phyloP scores from a whole-genome alignment of 140 eudicot species.

The Stevia rebaudiana region DNA sequence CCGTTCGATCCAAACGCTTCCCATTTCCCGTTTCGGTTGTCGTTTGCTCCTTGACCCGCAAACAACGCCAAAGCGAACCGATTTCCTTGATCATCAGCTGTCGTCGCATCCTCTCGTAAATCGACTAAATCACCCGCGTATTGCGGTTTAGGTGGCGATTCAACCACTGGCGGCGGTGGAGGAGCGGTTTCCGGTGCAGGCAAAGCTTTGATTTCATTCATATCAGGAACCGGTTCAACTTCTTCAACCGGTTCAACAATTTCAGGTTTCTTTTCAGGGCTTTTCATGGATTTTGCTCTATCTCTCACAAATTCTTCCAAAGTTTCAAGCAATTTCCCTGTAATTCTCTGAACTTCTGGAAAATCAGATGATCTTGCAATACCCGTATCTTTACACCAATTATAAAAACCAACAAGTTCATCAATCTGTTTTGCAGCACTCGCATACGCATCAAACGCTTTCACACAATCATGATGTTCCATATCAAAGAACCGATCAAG shows the following conservation, averaged over 20 bases:
- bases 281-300: conserved; percentile 46
- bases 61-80: conserved; percentile 60
- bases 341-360: conserved; percentile 63
- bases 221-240: conserved; percentile 57
- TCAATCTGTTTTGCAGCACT: conserved; percentile 66
- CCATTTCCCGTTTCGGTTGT: conserved; percentile 48
- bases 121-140: conserved; percentile 42
- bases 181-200: conserved; percentile 51
- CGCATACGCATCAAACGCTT: conserved; percentile 62
- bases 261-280: conserved; percentile 56
- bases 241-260: conserved; percentile 34
- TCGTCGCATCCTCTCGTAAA: conserved; percentile 46
- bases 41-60: conserved; percentile 43
- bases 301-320: conserved; percentile 69
- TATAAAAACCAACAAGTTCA: conserved; percentile 54
- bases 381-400: conserved; percentile 72
- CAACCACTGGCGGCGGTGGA: conserved; percentile 46
- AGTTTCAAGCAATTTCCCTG: conserved; percentile 51
- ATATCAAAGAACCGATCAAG: conserved; percentile 61
- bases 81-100: conserved; percentile 67
- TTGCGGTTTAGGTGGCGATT: conserved; percentile 46
- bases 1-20: conserved; percentile 48
- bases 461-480: conserved; percentile 59
- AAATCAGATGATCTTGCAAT: conserved; percentile 66
- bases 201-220: conserved; percentile 69